Conservation (phyloP, 2,329 filamentous ascomycete species). For the Phoma sp. region DNA sequence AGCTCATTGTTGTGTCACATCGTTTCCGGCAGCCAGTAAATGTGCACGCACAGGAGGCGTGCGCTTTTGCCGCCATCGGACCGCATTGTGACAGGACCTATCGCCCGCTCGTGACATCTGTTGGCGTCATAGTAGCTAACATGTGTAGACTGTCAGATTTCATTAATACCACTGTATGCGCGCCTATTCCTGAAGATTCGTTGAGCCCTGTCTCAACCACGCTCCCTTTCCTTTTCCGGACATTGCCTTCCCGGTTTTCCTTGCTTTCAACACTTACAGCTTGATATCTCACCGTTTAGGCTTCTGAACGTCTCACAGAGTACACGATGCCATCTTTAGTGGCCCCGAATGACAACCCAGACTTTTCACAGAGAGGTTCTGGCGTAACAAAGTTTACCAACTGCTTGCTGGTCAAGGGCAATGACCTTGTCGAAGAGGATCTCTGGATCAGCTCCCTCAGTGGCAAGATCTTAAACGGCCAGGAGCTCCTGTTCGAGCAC, state of each 20-base stretch:
- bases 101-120: slow-evolving; percentile 24
- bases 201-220: slow-evolving; percentile 43
- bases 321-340: slow-evolving; percentile 11
- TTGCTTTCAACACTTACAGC: slow-evolving; percentile 13
- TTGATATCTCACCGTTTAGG: slow-evolving; percentile 7
- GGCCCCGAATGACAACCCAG: not conserved
- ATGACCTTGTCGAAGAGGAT: slow-evolving; percentile 74
- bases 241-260: slow-evolving; percentile 15
- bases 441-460: slow-evolving; percentile 86
- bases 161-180: slow-evolving; percentile 32
- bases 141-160: slow-evolving; percentile 13
- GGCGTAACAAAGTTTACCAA: slow-evolving; percentile 88
- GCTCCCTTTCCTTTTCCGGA: slow-evolving; percentile 30
- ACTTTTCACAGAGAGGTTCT: slow-evolving; percentile 19
- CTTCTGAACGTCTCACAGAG: slow-evolving; percentile 4
- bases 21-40: slow-evolving; percentile 21
- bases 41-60: slow-evolving; percentile 24
- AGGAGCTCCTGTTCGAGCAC: slow-evolving; percentile 72
- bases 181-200: slow-evolving; percentile 22
- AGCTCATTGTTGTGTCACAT: slow-evolving; percentile 39
- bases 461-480: slow-evolving; percentile 80
- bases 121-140: slow-evolving; percentile 19
- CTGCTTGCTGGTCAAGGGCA: slow-evolving; percentile 76
- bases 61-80: slow-evolving; percentile 24
- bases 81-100: slow-evolving; percentile 19